phyloP scores from a whole-genome alignment of 2,329 filamentous ascomycete species.

The Colletotrichum sidae region DNA sequence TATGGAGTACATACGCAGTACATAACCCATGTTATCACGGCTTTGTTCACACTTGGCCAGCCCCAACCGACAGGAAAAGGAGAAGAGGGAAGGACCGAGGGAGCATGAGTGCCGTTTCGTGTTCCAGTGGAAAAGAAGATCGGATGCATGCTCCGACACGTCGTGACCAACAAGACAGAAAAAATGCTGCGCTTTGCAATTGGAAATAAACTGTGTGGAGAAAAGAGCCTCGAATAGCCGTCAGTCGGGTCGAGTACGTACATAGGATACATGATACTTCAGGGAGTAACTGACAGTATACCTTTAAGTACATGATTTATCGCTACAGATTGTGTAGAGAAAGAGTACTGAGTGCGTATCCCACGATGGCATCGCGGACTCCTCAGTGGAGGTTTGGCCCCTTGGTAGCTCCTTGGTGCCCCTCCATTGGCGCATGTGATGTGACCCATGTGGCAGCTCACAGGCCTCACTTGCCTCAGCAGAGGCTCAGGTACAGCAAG shows the following conservation, averaged over 20 bases:
- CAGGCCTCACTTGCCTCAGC: conserved; percentile 36
- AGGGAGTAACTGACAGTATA: not conserved
- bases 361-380: conserved; percentile 12
- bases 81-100: not conserved
- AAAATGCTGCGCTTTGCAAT: not conserved
- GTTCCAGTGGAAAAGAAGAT: conserved; percentile 3
- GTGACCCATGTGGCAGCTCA: conserved; percentile 36
- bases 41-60: too few relatives aligned
- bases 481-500: conserved; percentile 22
- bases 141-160: conserved; percentile 27
- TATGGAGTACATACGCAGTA: not conserved
- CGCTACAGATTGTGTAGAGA: not conserved
- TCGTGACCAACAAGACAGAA: conserved; percentile 16
- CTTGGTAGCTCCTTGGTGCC: conserved; percentile 36
- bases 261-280: not conserved
- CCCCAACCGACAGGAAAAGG: not conserved
- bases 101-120: not conserved
- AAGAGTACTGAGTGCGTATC: conserved; percentile 18
- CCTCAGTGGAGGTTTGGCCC: conserved; percentile 23
- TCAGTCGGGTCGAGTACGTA: conserved; percentile 14
- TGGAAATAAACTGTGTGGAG: conserved; percentile 29
- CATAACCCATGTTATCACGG: too few relatives aligned
- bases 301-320: not conserved
- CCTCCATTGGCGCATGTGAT: conserved; percentile 38
- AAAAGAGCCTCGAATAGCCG: conserved; percentile 38